Percentiles rank a stretch among this genome's conserved stretches.
Evolutionary conservation across 768 basidiomycete genomes (phyloP).

Genomic region (Cystobasidium tubakii): DNA sequence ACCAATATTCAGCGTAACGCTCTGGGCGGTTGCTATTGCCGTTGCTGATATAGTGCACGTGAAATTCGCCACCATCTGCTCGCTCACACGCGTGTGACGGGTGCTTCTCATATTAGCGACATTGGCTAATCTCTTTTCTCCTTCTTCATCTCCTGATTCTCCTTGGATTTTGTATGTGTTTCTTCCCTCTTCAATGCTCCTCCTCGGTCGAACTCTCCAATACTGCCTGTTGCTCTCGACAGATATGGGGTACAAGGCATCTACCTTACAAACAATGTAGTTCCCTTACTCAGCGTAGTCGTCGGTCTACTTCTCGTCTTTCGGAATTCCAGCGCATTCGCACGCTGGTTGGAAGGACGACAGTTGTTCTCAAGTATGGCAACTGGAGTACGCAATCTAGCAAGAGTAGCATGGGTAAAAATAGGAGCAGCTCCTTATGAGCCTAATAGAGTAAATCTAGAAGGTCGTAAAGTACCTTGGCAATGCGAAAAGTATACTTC

Average conservation of each 20-base stretch:
- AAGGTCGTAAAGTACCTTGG: constrained; percentile 21
- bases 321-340: constrained; percentile 22
- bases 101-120: too few relatives aligned
- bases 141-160: too few relatives aligned
- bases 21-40: constrained; percentile 18
- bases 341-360: constrained; percentile 35
- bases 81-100: too few relatives aligned
- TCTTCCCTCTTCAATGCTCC: too few relatives aligned
- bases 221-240: neutral
- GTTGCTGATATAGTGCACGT: constrained; percentile 19
- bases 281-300: constrained; percentile 37
- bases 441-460: neutral
- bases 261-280: constrained; percentile 33
- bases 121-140: too few relatives aligned
- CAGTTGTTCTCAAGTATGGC: constrained; percentile 31
- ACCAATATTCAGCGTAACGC: constrained; percentile 16
- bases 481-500: neutral
- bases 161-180: too few relatives aligned
- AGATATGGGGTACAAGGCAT: neutral
- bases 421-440: constrained; percentile 21
- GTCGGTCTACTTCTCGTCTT: constrained; percentile 36
- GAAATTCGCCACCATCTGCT: neutral
- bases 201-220: too few relatives aligned
- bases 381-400: constrained; percentile 24
- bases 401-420: constrained; percentile 25